Base-by-base conservation (phyloP, 345 rosid species). In the Salix udensis region DNA sequence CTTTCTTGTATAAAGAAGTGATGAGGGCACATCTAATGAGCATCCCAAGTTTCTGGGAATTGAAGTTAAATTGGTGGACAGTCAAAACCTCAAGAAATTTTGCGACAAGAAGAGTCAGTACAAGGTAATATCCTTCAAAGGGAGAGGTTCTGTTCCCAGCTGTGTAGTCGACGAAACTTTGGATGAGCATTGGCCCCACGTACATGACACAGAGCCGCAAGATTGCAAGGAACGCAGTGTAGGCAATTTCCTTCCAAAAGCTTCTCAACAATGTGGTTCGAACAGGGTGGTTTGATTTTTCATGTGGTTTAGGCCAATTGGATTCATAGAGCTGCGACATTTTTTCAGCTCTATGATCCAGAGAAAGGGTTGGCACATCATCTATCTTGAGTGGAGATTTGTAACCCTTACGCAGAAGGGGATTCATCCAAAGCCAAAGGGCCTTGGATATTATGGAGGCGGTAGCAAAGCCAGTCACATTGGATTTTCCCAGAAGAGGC, bases 391-490 rank as follows among this genome's bases (percentile, higher is more conserved):
- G 85, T 30, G 98, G 94, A 23, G 97, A 86, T 77, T 87, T 84
- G 79, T 90, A 95, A 34, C 97, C 98, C 85, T 88, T 89, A 64
- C 80, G 85, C 26, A 93, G 82, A 42, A 95, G 76, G 18, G 97
- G 97, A 82, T 91, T 95, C 91, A 95, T 90, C 98, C 97, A 95
- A 37, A 95, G 40, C 98, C 96, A 95, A 48, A 95, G 93, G 72
- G 82, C 75, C 73, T 87, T 93, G 3, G 97, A 93, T 46, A 88
- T 3, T 30, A 72, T 36, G 0, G 97, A 87, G 75, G 98, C 98
- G 14, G 96, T 85, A 76, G 97, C 96, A 52, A 87, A 93, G 37
- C 81, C 85, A 68, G 84, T 87, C 31, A 87, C 90, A 55, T 70
- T 85, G 65, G 88, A 68, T 80, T 90, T 87, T 34, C 52, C 81